Evolutionary conservation across 805 yeast species (phyloP), one percentile per base, ranked within the genome.

Genomic region (Pichia scutulata): DNA sequence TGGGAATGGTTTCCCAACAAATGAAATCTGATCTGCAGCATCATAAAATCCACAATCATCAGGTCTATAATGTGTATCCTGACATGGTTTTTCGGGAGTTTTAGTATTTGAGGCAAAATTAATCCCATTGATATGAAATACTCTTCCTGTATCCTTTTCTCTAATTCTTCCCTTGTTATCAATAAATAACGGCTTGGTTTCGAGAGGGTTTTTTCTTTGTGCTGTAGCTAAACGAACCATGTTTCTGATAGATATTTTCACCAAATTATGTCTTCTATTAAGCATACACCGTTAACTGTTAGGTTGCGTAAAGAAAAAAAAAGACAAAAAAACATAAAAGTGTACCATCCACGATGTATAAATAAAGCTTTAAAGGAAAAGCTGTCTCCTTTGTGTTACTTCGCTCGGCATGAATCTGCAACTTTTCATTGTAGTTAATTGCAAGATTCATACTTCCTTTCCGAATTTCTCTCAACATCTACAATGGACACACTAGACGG

Each of bases 1-100:
- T 0, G 90, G 84, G 59, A 87, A 84, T 0, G 97, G 97, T 48
- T 88, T 72, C 1, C 88, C 88, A 0, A 86, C 86, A 67, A 87
- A 89, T n/a, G 90, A 80, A 3, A 86, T 90, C 28, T 69, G 63
- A 53, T 85, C 90, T 9, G 88, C 95, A n/a, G 53, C 53, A 42
- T 78, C 80, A 59, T 76, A 84, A 60, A 84, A 86, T 2, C 78
- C 63, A 39, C 73, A 69, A 28, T 69, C 63, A 1, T 65, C 60
- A 4, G 74, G 62, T 42, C 70, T 62, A 6, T 58, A 44, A 54
- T 74, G 69, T 4, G 75, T 63, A 8, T 75, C 70, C 57, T 75
- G 66, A 25, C 62, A 53, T 0, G 96, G 95, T 1, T 51, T 57
- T 1, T 70, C 59, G 0, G 97, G 97, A 46, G 79, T 67, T 63